Base-by-base conservation (phyloP, 139 green algal species). In the Closterium sp. region DNA sequence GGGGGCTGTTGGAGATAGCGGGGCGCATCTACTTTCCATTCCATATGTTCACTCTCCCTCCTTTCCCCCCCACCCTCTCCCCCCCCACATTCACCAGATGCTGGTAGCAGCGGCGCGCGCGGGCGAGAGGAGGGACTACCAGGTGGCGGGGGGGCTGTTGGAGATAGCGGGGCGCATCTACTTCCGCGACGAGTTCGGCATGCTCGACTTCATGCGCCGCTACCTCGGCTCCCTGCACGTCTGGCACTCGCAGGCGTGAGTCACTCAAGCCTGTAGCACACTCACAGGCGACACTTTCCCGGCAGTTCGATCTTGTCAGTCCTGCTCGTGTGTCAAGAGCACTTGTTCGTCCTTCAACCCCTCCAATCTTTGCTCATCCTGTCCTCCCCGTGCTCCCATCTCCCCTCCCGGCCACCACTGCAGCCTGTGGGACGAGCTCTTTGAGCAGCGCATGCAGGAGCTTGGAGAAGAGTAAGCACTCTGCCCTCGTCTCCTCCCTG, bases 1-100 rank as follows among this genome's bases (percentile, higher is more conserved):
- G 85, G n/a, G 85, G 28, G 28, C 85, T 87, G 85, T 24, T 87
- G 28, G 28, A 30, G 85, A 87, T 87, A 17, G n/a, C 85, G 28
- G 85, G 85, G 28, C 85, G 85, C 9, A 87, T 87, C 85, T 87
- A 32, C 85, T 87, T 87, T n/a, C n/a, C n/a, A n/a, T n/a, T n/a
- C n/a, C n/a, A n/a, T n/a, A n/a, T n/a, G n/a, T n/a, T n/a, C n/a
- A n/a, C n/a, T n/a, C n/a, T n/a, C n/a, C n/a, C n/a, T n/a, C n/a
- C n/a, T n/a, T n/a, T n/a, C n/a, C n/a, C n/a, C n/a, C n/a, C n/a
- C n/a, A n/a, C n/a, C n/a, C n/a, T n/a, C n/a, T n/a, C n/a, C n/a
- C n/a, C n/a, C n/a, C n/a, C n/a, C n/a, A n/a, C n/a, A n/a, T 62
- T 62, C 42, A 5, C 42, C 73, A 86, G 73, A 86, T 10, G 73